Conservation (phyloP, 1,284 basidiomycete species). For the Malassezia brasiliensis region DNA sequence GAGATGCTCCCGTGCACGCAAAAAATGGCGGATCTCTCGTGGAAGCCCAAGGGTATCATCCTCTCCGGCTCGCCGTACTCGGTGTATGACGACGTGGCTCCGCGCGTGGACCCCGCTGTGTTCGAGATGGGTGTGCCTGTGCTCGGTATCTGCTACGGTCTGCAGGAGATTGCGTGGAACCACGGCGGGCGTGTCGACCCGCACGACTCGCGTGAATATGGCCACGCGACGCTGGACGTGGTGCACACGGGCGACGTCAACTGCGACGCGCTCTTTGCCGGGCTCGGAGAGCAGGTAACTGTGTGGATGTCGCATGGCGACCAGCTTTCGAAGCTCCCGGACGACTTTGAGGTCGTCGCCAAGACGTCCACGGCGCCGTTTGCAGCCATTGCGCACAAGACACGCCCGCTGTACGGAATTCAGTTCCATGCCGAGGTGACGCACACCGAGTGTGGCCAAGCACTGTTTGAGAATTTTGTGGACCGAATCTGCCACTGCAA, state of each 20-base stretch:
- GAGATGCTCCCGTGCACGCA: constrained; percentile 96
- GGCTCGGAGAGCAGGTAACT: constrained; percentile 67
- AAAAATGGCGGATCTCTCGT: constrained; percentile 75
- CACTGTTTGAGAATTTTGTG: constrained; percentile 81
- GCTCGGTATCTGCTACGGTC: constrained; percentile 93
- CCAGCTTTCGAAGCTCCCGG: constrained; percentile 72
- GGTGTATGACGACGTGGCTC: constrained; percentile 85
- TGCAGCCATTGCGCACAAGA: constrained; percentile 83
- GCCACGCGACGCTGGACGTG: constrained; percentile 72
- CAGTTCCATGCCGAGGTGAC: constrained; percentile 99
- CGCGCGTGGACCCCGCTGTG: constrained; percentile 90
- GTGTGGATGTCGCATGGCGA: constrained; percentile 99
- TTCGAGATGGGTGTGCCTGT: constrained; percentile 83
- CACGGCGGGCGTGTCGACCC: constrained; percentile 77
- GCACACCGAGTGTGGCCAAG: constrained; percentile 79
- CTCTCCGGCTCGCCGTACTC: constrained; percentile 97
- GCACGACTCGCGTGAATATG: constrained; percentile 89
- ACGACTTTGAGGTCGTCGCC: constrained; percentile 78
- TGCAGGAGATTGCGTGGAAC: constrained; percentile 95
- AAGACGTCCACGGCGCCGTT: constrained; percentile 78
- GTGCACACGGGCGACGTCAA: constrained; percentile 58
- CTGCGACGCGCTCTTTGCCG: constrained; percentile 68
- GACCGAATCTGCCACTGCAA: constrained; percentile 69
- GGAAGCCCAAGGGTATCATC: constrained; percentile 96
- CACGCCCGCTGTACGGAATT: constrained; percentile 85